phyloP scores from a whole-genome alignment of 169 alveolate genomes.

The Plasmodium berghei region DNA sequence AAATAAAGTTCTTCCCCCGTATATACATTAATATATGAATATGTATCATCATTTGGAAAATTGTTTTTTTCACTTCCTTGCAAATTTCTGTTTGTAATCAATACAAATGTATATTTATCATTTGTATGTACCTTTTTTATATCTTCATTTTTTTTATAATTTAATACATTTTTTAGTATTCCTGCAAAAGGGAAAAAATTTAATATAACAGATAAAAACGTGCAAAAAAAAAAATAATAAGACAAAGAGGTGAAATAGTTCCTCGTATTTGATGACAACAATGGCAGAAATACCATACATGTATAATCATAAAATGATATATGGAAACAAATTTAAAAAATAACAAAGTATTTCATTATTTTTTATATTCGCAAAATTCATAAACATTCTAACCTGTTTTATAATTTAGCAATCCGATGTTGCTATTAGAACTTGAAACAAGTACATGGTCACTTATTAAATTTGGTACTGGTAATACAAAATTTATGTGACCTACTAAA shows the following conservation, averaged over 20 bases:
- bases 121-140: conserved; percentile 54
- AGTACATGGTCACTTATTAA: conserved; percentile 26
- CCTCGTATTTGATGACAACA: not conserved
- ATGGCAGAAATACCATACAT: too few relatives aligned
- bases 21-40: conserved; percentile 52
- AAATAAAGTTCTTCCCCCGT: conserved; percentile 10
- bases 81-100: conserved; percentile 12
- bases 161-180: conserved; percentile 22
- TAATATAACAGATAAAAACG: not conserved
- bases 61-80: not conserved
- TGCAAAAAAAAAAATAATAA: not conserved
- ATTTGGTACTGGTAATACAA: conserved; percentile 52
- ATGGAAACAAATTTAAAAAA: not conserved
- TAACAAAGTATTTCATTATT: not conserved
- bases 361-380: not conserved
- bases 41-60: conserved; percentile 9
- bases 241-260: not conserved
- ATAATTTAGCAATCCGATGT: conserved; percentile 63
- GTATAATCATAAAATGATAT: not conserved
- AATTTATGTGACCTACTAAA: conserved; percentile 66
- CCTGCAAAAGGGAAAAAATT: conserved; percentile 10
- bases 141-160: conserved; percentile 52
- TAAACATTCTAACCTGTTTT: conserved; percentile 52
- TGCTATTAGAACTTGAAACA: conserved; percentile 59
- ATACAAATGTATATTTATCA: conserved; percentile 36